phyloP scores from a whole-genome alignment of 225 moss, liverwort and hornwort species.

The Pleurozium schreberi region DNA sequence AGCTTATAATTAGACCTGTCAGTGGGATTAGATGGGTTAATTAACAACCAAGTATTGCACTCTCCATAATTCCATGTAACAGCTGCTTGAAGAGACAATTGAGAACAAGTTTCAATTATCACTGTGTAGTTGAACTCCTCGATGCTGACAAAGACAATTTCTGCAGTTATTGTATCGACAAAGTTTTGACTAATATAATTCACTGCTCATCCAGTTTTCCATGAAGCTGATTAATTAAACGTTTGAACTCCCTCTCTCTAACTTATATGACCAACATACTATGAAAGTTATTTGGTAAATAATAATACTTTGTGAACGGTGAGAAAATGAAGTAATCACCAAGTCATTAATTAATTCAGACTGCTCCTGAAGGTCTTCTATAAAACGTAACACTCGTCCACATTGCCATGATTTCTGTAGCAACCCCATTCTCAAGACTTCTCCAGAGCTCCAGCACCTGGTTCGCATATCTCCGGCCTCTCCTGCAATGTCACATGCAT shows the following conservation, averaged over 20 bases:
- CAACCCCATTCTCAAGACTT: neutral
- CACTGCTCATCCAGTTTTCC: neutral
- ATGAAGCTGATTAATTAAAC: too few relatives aligned
- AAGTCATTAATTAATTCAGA: neutral
- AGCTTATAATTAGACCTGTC: neutral
- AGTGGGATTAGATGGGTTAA: neutral
- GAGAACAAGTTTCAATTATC: neutral
- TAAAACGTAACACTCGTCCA: neutral
- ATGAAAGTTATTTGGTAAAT: too few relatives aligned
- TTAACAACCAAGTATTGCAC: neutral
- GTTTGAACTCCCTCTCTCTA: neutral
- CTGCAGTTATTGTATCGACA: neutral
- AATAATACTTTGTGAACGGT: neutral
- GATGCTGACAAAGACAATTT: neutral
- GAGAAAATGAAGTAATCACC: neutral
- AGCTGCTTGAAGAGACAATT: neutral
- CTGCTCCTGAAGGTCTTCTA: neutral
- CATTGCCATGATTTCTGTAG: neutral
- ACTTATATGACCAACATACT: too few relatives aligned
- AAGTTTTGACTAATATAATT: neutral
- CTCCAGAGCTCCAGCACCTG: neutral
- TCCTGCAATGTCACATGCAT: neutral
- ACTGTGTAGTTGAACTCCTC: too few relatives aligned
- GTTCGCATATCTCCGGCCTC: neutral
- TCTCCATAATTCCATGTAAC: neutral